Percentiles rank a stretch among this genome's conserved stretches.
Evolutionary conservation across 225 moss, liverwort and hornwort species (phyloP).

Genomic region (Rhytidiadelphus loreus): DNA sequence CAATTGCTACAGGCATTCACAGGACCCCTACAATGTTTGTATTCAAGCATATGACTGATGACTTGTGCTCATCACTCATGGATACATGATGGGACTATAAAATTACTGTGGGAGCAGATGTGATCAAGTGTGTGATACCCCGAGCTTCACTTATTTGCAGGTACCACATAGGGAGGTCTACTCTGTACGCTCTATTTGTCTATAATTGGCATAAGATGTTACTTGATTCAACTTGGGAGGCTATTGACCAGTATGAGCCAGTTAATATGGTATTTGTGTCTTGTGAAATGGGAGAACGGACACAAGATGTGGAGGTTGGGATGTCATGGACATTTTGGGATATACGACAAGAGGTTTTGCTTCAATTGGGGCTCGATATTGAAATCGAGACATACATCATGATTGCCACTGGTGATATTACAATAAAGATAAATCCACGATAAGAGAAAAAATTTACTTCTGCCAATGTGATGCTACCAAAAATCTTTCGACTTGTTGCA

Average conservation of each 20-base stretch:
- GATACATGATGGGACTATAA: neutral
- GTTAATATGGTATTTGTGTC: neutral
- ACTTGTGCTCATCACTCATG: neutral
- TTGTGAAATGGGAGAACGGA: neutral
- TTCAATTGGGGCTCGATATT: neutral
- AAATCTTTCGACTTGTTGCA: neutral
- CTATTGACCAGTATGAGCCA: neutral
- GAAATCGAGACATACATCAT: fast-evolving
- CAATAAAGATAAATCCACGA: neutral
- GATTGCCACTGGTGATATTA: fast-evolving
- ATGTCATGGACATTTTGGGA: neutral
- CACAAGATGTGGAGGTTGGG: neutral
- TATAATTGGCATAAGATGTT: neutral
- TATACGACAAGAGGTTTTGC: neutral
- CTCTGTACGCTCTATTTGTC: neutral
- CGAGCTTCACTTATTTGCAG: neutral
- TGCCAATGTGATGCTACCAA: neutral
- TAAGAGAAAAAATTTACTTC: neutral
- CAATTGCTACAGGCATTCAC: neutral
- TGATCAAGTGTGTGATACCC: neutral
- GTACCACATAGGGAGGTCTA: neutral
- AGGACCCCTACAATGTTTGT: neutral
- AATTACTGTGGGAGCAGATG: neutral
- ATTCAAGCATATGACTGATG: neutral
- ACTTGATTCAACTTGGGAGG: neutral